These are phyloP conservation scores for Colletotrichum graminicola DNA, from an alignment of 2,329 filamentous ascomycete species.

Conservation along the genomic window DNA sequence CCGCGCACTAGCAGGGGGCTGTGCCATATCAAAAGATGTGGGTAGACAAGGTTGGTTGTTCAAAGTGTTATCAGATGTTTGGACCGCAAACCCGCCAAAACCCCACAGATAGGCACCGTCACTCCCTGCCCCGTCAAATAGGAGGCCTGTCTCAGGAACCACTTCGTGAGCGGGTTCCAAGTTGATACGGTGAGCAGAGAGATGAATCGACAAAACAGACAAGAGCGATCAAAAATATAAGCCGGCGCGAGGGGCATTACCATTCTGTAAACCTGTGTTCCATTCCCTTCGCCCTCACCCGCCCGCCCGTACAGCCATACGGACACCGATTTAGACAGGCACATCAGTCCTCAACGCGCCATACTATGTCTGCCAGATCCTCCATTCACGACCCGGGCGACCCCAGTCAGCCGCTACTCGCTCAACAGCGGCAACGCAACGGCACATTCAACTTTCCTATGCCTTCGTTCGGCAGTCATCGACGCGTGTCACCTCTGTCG, in stretches of 20 bases:
- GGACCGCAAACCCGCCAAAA: not conserved
- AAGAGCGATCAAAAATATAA: not conserved
- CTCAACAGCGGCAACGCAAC: slow-evolving; percentile 23
- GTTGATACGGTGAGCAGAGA: slow-evolving; percentile 14
- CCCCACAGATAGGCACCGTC: not conserved
- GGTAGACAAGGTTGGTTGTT: not conserved
- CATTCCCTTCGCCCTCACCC: not conserved
- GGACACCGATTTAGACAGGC: not conserved
- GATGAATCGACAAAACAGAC: slow-evolving; percentile 6
- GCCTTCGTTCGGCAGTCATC: slow-evolving; percentile 11
- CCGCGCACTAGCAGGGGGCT: not conserved
- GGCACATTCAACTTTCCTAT: slow-evolving; percentile 23
- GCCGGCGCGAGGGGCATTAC: not conserved
- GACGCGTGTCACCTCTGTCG: slow-evolving; percentile 27
- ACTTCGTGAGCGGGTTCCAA: slow-evolving; percentile 14
- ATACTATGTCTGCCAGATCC: slow-evolving; percentile 28
- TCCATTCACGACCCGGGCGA: slow-evolving; percentile 37
- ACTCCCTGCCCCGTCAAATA: slow-evolving; percentile 16
- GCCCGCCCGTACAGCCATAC: not conserved
- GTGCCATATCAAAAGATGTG: not conserved
- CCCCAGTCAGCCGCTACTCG: slow-evolving; percentile 29
- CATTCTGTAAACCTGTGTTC: not conserved
- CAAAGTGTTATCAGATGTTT: slow-evolving; percentile 8
- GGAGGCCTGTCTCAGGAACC: not conserved
- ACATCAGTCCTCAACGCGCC: not conserved